Evolutionary conservation across 768 basidiomycete species (phyloP).

Genomic region (Suillus alpinus): DNA sequence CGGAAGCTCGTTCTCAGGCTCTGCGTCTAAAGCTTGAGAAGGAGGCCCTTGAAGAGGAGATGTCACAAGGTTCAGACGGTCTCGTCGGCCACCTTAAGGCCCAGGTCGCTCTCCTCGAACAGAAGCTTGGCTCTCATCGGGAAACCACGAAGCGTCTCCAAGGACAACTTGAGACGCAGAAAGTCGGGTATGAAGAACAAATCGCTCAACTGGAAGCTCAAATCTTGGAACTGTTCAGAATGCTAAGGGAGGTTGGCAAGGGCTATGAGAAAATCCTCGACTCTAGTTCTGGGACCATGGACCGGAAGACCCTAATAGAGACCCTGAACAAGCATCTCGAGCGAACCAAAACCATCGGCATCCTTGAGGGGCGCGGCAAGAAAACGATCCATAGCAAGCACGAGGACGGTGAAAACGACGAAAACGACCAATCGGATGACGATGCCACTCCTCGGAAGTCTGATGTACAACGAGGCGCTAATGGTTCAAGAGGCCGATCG

Average conservation of each 20-base stretch:
- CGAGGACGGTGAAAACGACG: constrained; percentile 29
- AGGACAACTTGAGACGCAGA: constrained; percentile 74
- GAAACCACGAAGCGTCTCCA: constrained; percentile 76
- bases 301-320: constrained; percentile 77
- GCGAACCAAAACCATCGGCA: constrained; percentile 78
- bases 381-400: constrained; percentile 22
- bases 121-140: constrained; percentile 74
- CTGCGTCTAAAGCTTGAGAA: constrained; percentile 77
- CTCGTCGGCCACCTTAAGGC: constrained; percentile 79
- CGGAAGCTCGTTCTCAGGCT: constrained; percentile 60
- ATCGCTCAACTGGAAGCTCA: constrained; percentile 88
- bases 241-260: constrained; percentile 83
- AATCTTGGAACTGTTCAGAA: constrained; percentile 90
- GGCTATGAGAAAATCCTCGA: constrained; percentile 76
- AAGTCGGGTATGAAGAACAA: constrained; percentile 76
- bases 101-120: constrained; percentile 66
- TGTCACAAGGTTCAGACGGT: constrained; percentile 78
- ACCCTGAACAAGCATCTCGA: constrained; percentile 81
- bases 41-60: constrained; percentile 75
- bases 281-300: constrained; percentile 57
- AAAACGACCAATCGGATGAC: constrained; percentile 31
- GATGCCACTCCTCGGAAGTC: constrained; percentile 60
- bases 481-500: constrained; percentile 29
- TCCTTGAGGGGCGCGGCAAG: constrained; percentile 70
- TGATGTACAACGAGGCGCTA: constrained; percentile 37